Evolutionary conservation across 2,329 filamentous ascomycete species (phyloP), one percentile per base, ranked within the genome.

Genomic region (Dothiorella sarmentorum): DNA sequence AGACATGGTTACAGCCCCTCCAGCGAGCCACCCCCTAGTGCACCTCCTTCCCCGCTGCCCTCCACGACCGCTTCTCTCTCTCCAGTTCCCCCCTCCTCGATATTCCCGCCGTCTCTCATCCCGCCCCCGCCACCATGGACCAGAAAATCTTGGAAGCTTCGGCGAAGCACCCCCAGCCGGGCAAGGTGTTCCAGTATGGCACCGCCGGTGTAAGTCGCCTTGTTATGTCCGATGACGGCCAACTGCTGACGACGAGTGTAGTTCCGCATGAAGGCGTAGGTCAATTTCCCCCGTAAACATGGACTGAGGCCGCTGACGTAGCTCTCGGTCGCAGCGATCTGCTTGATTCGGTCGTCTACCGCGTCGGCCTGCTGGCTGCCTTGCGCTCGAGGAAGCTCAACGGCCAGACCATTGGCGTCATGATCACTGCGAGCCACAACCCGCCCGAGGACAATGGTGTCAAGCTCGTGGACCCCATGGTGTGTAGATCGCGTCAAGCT

Each of bases 401-500:
- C 72, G 88, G 91, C 64, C 90, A 95, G 78, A 88, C 90, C 67
- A 96, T 99, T 69, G 94, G 94, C 69, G 88, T 99, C 65, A 87
- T 87, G 84, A 80, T 87, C 55, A 87, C 85, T 18, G 85, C 85
- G 18, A 85, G 82, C 65, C 84, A 86, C 73, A 87, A 87, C 63
- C 84, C 84, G 24, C 80, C 83, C 24, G 75, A 81, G 64, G 84
- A 87, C 66, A 87, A 87, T 67, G 85, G 85, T 17, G 86, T 87
- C 67, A 87, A 87, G 75, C 85, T 99, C 66, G 91, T 99, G 63
- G 94, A 99, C 74, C 94, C 94, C 11, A 89, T 96, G 87, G 84
- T 86, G 69, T 45, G 76, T 67, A 37, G n/a, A 24, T 27, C 60
- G 60, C 55, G 27, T 31, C 49, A 40, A 40, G 31, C 22, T 40